Percentiles rank a stretch among this genome's conserved stretches.
Evolutionary conservation across 805 yeast genomes (phyloP).

Genomic region (Schwanniomyces vanrijiae): DNA sequence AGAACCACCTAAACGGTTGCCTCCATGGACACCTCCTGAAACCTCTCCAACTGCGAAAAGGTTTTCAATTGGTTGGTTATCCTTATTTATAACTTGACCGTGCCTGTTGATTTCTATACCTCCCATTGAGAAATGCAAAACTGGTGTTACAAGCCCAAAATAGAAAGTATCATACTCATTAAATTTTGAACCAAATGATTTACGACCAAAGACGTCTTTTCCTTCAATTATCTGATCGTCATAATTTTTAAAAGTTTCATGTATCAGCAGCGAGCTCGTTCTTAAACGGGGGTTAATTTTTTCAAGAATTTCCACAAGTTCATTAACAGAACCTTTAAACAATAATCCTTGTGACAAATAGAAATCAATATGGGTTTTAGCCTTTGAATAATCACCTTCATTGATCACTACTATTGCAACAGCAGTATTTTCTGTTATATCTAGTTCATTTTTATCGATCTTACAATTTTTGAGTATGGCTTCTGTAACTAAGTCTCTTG

Average conservation of each 20-base stretch:
- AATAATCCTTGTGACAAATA: constrained; percentile 35
- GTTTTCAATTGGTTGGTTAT: constrained; percentile 37
- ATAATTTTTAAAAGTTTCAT: constrained; percentile 8
- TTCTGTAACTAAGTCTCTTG: constrained; percentile 53
- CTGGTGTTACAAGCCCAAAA: constrained; percentile 55
- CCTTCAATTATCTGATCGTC: constrained; percentile 1
- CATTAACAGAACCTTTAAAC: constrained; percentile 18
- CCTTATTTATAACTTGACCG: constrained; percentile 19
- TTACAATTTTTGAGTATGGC: constrained; percentile 33
- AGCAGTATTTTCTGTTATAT: constrained; percentile 7
- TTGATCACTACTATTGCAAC: constrained; percentile 35
- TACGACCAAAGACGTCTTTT: neutral
- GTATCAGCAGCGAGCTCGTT: constrained; percentile 14
- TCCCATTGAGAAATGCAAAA: constrained; percentile 27
- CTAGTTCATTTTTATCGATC: constrained; percentile 12
- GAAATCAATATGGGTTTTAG: constrained; percentile 51
- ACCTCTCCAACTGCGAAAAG: constrained; percentile 67
- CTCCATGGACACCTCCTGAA: constrained; percentile 70
- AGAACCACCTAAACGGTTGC: constrained; percentile 59
- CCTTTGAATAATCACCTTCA: constrained; percentile 44
- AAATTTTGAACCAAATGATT: constrained; percentile 10
- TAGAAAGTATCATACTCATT: constrained; percentile 26
- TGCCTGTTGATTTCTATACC: constrained; percentile 21
- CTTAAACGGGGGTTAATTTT: neutral
- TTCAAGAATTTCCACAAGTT: neutral